A percentile compares a stretch with the other conserved stretches of the same genome.
Conservation (phyloP, 2,329 filamentous ascomycete species). For the Fusarium continuum region DNA sequence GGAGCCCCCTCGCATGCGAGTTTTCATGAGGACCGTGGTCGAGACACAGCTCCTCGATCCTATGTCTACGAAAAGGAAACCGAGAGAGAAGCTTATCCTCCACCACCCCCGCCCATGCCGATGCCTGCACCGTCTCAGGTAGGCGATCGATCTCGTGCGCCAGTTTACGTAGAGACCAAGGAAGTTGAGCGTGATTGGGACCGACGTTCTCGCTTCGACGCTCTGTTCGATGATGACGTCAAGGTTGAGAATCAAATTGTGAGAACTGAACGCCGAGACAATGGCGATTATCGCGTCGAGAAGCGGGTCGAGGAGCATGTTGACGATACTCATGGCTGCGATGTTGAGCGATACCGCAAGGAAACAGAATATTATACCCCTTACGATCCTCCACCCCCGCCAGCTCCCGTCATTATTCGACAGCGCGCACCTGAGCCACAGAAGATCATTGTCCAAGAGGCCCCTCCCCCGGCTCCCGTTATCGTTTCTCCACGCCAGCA, state of each 20-base stretch:
- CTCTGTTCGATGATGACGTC: conserved; percentile 61
- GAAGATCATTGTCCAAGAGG: conserved; percentile 69
- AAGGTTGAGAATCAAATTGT: conserved; percentile 60
- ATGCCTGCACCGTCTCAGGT: conserved; percentile 36
- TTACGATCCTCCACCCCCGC: conserved; percentile 56
- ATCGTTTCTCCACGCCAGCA: conserved; percentile 57
- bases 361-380: conserved; percentile 71
- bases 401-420: conserved; percentile 63
- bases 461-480: conserved; percentile 61
- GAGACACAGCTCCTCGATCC: conserved; percentile 42
- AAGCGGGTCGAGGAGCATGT: conserved; percentile 61
- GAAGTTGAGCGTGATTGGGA: conserved; percentile 57
- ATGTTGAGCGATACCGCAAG: conserved; percentile 67
- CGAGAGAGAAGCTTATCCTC: conserved; percentile 38
- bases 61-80: conserved; percentile 39
- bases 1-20: conserved; percentile 51
- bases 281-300: conserved; percentile 57
- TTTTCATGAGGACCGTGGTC: conserved; percentile 58
- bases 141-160: conserved; percentile 44
- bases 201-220: conserved; percentile 51
- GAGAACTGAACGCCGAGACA: conserved; percentile 57
- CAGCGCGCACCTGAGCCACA: conserved; percentile 64
- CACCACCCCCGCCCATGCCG: conserved; percentile 36
- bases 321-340: conserved; percentile 56
- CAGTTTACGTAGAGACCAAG: conserved; percentile 49